A percentile compares a stretch with the other conserved stretches of the same genome.
Evolutionary conservation across 208 protist genomes (phyloP).

Genomic region (Trypanosoma vivax): DNA sequence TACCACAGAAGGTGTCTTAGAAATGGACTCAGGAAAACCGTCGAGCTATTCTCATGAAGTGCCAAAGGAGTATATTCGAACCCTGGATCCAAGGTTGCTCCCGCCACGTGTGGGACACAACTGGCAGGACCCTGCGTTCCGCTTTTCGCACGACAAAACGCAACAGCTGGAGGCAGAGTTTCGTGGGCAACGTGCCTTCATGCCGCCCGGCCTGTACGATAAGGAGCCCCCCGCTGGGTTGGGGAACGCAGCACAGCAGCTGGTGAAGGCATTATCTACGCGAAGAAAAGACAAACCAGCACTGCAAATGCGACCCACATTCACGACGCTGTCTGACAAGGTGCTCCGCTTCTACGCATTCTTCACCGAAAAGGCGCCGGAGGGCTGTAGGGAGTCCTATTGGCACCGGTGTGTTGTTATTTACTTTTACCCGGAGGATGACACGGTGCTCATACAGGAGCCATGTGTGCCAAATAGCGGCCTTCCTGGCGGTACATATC

Average conservation of each 20-base stretch:
- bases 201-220: constrained; percentile 40
- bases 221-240: constrained; percentile 36
- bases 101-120: constrained; percentile 84
- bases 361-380: constrained; percentile 91
- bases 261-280: constrained; percentile 50
- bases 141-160: constrained; percentile 62
- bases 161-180: constrained; percentile 83
- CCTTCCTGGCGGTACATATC: constrained; percentile 89
- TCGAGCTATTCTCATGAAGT: constrained; percentile 32
- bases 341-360: constrained; percentile 95
- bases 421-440: constrained; percentile 91
- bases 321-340: constrained; percentile 88
- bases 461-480: constrained; percentile 89
- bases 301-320: constrained; percentile 15
- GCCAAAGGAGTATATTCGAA: constrained; percentile 71
- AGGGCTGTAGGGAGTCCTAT: constrained; percentile 73
- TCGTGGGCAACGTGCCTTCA: constrained; percentile 59
- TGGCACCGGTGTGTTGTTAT: constrained; percentile 91
- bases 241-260: constrained; percentile 59
- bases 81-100: constrained; percentile 60
- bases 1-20: background rate
- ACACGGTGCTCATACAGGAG: constrained; percentile 93
- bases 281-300: constrained; percentile 13
- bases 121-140: constrained; percentile 86
- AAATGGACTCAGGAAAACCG: constrained; percentile 14